Conservation (phyloP, 2,329 filamentous ascomycete genomes). For the Talaromyces sp. region DNA sequence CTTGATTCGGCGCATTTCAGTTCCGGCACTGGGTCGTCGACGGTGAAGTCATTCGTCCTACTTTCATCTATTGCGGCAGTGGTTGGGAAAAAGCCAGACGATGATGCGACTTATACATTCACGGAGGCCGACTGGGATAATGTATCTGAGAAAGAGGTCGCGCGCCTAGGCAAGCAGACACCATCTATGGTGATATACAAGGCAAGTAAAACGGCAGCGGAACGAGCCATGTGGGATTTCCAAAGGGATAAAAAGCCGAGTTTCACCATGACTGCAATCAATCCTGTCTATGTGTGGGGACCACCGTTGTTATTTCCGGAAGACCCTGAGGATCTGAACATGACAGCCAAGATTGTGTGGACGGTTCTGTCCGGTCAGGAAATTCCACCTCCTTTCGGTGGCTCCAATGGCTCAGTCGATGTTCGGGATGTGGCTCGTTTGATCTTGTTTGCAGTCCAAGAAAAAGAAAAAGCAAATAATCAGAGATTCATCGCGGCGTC, state of each 20-base stretch:
- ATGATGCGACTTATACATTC: neutral
- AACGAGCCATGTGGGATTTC: conserved; percentile 4
- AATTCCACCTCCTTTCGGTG: neutral
- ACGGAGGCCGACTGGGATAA: neutral
- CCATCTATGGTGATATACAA: neutral
- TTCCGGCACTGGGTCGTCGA: neutral
- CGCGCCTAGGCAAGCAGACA: neutral
- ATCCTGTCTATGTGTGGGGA: neutral
- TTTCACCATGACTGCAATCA: neutral
- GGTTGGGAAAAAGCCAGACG: neutral
- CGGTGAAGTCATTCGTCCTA: neutral
- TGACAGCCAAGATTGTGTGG: neutral
- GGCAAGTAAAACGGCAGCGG: neutral
- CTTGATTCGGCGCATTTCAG: neutral
- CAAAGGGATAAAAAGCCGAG: neutral
- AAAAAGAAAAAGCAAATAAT: neutral
- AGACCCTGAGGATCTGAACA: neutral
- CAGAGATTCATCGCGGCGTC: neutral
- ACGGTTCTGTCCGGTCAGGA: neutral
- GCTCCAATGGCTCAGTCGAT: neutral
- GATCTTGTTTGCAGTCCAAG: neutral
- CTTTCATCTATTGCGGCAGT: neutral
- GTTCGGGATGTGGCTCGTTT: neutral
- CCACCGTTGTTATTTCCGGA: neutral
- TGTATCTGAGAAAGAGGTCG: neutral